Conservation (phyloP, 1,139 yeast genomes). For the Geotrichum citri-aurantii region DNA sequence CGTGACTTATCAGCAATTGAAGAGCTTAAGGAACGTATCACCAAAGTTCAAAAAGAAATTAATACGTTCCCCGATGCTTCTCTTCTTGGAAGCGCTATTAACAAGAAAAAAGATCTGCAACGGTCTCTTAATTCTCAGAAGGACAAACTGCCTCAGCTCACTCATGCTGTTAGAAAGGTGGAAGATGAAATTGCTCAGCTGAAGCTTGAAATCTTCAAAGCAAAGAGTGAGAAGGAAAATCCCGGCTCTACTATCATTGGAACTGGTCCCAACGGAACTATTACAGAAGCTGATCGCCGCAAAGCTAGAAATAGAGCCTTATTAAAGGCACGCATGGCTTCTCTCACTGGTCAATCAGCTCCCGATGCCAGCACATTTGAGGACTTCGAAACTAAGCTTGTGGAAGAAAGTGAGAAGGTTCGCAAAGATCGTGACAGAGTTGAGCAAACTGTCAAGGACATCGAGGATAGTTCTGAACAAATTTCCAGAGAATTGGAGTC, state of each 20-base stretch:
- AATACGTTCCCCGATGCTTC: slow-evolving; percentile 32
- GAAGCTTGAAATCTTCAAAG: slow-evolving; percentile 58
- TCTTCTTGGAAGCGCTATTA: slow-evolving; percentile 29
- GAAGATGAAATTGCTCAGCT: slow-evolving; percentile 66
- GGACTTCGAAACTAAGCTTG: slow-evolving; percentile 51
- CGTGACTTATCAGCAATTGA: slow-evolving; percentile 56
- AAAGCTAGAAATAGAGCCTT: slow-evolving; percentile 74
- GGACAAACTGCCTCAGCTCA: slow-evolving; percentile 63
- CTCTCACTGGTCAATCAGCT: slow-evolving; percentile 70
- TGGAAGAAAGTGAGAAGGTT: slow-evolving; percentile 51
- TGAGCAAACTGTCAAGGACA: slow-evolving; percentile 53
- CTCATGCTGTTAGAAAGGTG: slow-evolving; percentile 53
- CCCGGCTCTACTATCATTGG: slow-evolving; percentile 70
- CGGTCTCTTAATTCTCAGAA: slow-evolving; percentile 51
- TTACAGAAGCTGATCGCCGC: slow-evolving; percentile 74
- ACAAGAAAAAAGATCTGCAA: slow-evolving; percentile 42
- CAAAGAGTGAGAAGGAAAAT: slow-evolving; percentile 50
- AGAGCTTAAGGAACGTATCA: slow-evolving; percentile 55
- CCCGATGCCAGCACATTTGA: slow-evolving; percentile 45
- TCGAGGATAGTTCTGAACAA: slow-evolving; percentile 66
- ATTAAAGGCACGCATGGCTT: slow-evolving; percentile 82
- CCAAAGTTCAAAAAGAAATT: slow-evolving; percentile 48
- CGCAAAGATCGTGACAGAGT: slow-evolving; percentile 51
- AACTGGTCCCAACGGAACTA: slow-evolving; percentile 77
- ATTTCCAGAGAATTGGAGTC: slow-evolving; percentile 56